These are phyloP conservation scores for Barnettozyma populi DNA, from an alignment of 805 yeast genomes.

Conservation along the genomic window DNA sequence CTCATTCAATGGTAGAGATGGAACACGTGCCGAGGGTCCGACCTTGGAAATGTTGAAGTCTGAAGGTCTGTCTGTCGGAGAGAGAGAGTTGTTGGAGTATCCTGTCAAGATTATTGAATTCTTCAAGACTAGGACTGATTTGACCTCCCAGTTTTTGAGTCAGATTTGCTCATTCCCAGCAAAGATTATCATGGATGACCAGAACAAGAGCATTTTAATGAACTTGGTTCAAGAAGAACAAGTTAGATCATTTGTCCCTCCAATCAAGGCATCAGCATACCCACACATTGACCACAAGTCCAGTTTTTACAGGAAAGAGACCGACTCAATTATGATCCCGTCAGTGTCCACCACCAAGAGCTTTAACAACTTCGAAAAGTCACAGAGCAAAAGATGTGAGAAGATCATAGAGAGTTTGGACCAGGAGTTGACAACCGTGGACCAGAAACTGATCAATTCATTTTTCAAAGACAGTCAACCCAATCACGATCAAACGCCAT, in stretches of 20 bases:
- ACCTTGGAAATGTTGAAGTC: conserved; percentile 8
- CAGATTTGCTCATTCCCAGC: conserved; percentile 25
- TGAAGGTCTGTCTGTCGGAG: conserved; percentile 8
- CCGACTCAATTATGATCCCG: conserved; percentile 24
- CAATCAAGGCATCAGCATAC: conserved; percentile 17
- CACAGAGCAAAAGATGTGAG: conserved; percentile 20
- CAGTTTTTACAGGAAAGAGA: conserved; percentile 17
- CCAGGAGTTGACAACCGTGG: conserved; percentile 14
- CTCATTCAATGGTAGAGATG: conserved; percentile 33
- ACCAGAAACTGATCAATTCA: conserved; percentile 16
- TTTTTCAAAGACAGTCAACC: conserved; percentile 4
- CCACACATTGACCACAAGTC: conserved; percentile 23
- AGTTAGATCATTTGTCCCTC: conserved; percentile 22
- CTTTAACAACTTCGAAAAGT: conserved; percentile 19
- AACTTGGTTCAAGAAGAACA: conserved; percentile 26
- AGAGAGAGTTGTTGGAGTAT: conserved; percentile 19
- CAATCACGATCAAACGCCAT: background rate
- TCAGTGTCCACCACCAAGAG: conserved; percentile 18
- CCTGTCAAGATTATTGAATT: conserved; percentile 26
- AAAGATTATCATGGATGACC: conserved; percentile 23
- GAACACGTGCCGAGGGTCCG: conserved; percentile 23
- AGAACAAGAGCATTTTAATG: conserved; percentile 20
- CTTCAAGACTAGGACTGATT: conserved; percentile 24
- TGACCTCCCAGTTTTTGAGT: conserved; percentile 18
- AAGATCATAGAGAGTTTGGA: conserved; percentile 12